Percentiles rank a stretch among this genome's conserved stretches.
phyloP scores from a whole-genome alignment of 1,284 basidiomycete species.

The Trichosporon inkin region DNA sequence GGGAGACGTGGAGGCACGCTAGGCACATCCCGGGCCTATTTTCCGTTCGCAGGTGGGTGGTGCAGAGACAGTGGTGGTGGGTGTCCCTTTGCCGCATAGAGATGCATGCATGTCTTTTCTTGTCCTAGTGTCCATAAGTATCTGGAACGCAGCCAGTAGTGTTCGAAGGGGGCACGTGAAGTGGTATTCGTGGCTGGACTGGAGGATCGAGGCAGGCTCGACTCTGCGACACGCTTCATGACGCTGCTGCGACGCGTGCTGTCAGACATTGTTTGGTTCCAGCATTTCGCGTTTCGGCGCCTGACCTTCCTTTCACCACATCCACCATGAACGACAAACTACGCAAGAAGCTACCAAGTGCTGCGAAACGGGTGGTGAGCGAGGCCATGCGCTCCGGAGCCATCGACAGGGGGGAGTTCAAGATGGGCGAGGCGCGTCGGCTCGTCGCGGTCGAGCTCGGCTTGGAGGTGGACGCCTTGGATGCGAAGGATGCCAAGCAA shows the following conservation, averaged over 20 bases:
- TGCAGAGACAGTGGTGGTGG: no score
- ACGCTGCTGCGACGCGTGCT: not conserved
- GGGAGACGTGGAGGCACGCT: not conserved
- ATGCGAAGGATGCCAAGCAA: conserved; percentile 33
- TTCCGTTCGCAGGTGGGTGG: not conserved
- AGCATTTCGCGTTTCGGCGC: not conserved
- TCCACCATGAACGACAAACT: conserved; percentile 11
- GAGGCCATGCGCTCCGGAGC: conserved; percentile 27
- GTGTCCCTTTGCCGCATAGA: no score
- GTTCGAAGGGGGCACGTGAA: no score
- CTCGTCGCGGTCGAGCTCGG: conserved; percentile 28
- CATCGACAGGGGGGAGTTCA: conserved; percentile 33
- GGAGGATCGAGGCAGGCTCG: no score
- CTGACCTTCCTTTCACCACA: not conserved
- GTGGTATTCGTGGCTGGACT: no score
- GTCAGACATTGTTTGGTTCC: conserved; percentile 18
- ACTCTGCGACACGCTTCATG: not conserved
- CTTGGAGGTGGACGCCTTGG: conserved; percentile 25
- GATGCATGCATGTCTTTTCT: not conserved
- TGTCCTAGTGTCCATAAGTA: no score
- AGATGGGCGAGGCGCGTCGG: conserved; percentile 30
- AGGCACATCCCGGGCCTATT: not conserved
- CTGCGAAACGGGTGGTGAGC: conserved; percentile 21
- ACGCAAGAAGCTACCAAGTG: conserved; percentile 5
- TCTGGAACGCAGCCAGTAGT: no score